These are phyloP conservation scores for Plectosphaerella cucumerina DNA, from an alignment of 2,329 filamentous ascomycete genomes.

Conservation along the genomic window DNA sequence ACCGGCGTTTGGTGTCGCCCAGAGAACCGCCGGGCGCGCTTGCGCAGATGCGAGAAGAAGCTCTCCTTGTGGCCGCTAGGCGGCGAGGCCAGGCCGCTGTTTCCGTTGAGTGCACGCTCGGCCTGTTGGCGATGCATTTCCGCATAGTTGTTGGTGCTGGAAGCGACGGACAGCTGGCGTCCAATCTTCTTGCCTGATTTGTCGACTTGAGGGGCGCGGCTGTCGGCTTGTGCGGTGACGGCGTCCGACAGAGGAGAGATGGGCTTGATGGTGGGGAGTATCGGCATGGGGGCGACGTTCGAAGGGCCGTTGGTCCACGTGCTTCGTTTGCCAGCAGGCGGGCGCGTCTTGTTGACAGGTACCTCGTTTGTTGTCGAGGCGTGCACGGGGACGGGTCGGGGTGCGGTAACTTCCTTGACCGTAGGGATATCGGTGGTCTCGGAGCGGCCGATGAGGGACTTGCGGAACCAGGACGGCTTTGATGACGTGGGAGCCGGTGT, in stretches of 20 bases:
- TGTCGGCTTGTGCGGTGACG: constrained; percentile 83
- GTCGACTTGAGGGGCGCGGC: constrained; percentile 31
- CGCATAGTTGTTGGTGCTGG: constrained; percentile 87
- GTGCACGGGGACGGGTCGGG: constrained; percentile 41
- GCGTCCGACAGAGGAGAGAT: constrained; percentile 96
- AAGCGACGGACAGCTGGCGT: constrained; percentile 87
- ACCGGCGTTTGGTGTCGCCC: constrained; percentile 81
- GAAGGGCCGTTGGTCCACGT: constrained; percentile 87
- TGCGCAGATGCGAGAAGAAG: constrained; percentile 96
- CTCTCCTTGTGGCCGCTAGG: constrained; percentile 82
- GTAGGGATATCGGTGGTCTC: constrained; percentile 51
- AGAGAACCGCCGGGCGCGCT: constrained; percentile 87
- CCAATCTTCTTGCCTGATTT: constrained; percentile 88
- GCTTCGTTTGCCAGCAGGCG: constrained; percentile 71
- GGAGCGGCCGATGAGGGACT: constrained; percentile 81
- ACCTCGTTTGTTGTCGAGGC: constrained; percentile 36
- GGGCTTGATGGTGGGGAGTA: constrained; percentile 88
- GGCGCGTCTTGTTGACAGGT: constrained; percentile 37
- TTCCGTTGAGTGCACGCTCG: constrained; percentile 83
- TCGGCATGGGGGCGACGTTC: constrained; percentile 87
- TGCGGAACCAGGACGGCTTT: constrained; percentile 95
- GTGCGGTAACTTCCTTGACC: constrained; percentile 40
- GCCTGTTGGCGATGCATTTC: constrained; percentile 88
- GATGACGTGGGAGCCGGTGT: constrained; percentile 58
- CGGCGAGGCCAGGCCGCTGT: constrained; percentile 70